phyloP scores from a whole-genome alignment of 2,329 filamentous ascomycete genomes.

The Penicillium sp. region DNA sequence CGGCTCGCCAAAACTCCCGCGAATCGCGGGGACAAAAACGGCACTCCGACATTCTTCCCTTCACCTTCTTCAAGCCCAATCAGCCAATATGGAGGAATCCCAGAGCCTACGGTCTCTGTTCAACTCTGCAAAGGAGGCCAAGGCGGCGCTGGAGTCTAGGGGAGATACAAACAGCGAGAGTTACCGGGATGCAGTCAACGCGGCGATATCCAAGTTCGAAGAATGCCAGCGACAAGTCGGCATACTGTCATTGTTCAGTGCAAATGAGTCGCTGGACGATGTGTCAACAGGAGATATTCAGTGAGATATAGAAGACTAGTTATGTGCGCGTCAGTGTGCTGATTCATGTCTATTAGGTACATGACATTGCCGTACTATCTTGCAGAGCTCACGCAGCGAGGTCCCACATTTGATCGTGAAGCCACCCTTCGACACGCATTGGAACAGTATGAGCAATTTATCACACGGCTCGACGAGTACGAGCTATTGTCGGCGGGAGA shows the following conservation, averaged over 20 bases:
- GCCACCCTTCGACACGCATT: constrained; percentile 64
- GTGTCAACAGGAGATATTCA: constrained; percentile 80
- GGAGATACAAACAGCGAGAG: constrained; percentile 64
- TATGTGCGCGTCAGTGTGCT: constrained; percentile 13
- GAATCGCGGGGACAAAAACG: constrained; percentile 20
- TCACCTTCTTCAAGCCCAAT: background rate
- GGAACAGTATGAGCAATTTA: constrained; percentile 73
- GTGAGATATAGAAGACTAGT: constrained; percentile 42
- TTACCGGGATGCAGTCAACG: constrained; percentile 68
- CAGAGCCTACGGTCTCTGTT: constrained; percentile 60
- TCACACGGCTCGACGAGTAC: constrained; percentile 77
- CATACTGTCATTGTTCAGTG: constrained; percentile 79
- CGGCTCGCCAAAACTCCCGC: constrained; percentile 27
- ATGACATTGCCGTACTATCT: constrained; percentile 75
- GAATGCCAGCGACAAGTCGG: constrained; percentile 70
- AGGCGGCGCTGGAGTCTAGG: constrained; percentile 61
- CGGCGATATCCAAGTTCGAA: constrained; percentile 70
- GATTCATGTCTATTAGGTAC: constrained; percentile 53
- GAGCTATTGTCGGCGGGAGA: constrained; percentile 67
- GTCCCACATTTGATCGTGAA: constrained; percentile 65
- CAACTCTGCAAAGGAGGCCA: constrained; percentile 56
- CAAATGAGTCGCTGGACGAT: constrained; percentile 88
- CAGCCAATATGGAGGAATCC: constrained; percentile 44
- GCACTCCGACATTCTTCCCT: background rate
- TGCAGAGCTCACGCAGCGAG: constrained; percentile 74